Conservation (phyloP, 2,329 filamentous ascomycete genomes). For the Microsporum canis region DNA sequence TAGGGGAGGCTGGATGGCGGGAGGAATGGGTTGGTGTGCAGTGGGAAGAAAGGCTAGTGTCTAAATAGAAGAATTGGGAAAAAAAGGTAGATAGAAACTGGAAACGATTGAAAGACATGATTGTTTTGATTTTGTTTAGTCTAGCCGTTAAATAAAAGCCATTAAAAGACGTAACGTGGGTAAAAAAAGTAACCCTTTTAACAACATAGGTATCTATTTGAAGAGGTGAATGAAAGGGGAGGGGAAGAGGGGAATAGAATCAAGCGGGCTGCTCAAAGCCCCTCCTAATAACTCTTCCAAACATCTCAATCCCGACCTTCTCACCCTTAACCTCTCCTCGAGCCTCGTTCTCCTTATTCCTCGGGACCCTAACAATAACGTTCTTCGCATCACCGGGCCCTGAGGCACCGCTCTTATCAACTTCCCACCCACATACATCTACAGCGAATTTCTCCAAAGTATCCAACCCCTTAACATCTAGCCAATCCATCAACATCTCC, state of each 20-base stretch:
- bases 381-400: conserved; percentile 16
- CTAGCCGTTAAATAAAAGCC: conserved; percentile 5
- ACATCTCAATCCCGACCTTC: conserved; percentile 56
- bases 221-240: neutral
- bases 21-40: conserved; percentile 98
- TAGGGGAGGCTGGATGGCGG: conserved; percentile 61
- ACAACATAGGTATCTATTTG: neutral
- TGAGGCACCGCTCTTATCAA: conserved; percentile 47
- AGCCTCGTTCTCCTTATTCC: conserved; percentile 95
- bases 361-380: conserved; percentile 59
- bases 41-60: conserved; percentile 62
- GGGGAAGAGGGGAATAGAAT: conserved; percentile 9
- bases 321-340: conserved; percentile 92
- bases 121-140: neutral
- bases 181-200: neutral
- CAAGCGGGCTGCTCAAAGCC: conserved; percentile 73
- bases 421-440: conserved; percentile 76
- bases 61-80: neutral
- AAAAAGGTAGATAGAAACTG: neutral
- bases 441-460: conserved; percentile 65
- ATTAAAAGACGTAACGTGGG: conserved; percentile 1
- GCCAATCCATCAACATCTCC: conserved; percentile 59
- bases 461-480: conserved; percentile 55
- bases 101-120: neutral
- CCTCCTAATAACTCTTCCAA: conserved; percentile 59